Evolutionary conservation across 257 asterid genomes (phyloP), one percentile per base, ranked within the genome.

Genomic region (Nyctanthes arbortristis): DNA sequence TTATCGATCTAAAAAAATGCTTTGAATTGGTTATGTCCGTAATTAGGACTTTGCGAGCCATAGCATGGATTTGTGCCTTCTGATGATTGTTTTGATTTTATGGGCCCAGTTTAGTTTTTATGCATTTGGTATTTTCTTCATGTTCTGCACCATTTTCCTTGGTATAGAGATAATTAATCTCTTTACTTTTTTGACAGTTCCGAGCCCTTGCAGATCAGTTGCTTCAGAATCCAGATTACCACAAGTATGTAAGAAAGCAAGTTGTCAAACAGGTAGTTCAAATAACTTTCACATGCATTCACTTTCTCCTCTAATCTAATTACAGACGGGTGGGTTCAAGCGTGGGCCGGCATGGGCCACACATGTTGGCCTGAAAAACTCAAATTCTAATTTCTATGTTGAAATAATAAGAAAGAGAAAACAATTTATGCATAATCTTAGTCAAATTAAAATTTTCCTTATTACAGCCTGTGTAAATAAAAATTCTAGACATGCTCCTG

Each of bases 121-220:
- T n/a, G n/a, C n/a, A n/a, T n/a, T n/a, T n/a, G n/a, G n/a, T n/a
- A n/a, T n/a, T n/a, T n/a, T n/a, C 20, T 49, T 47, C 27, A 16
- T 6, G 25, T 47, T 47, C 25, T 47, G 7, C 27, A 47, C 14
- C 25, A 7, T 25, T 47, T 25, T 18, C 56, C 56, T 18, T 49
- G 58, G 29, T 49, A 49, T 20, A 32, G 47, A 30, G 12, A 13
- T 84, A 65, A 49, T 67, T 72, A 61, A 67, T 66, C 72, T 66
- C 49, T 49, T 40, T 20, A 39, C 39, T 63, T 57, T 59, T 54
- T 65, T 73, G 66, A 62, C 93, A 93, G 98, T 93, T 93, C 67
- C 92, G 98, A 72, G 97, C 97, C 83, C 82, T 93, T 67, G 86
- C 98, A 24, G 98, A 93, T 80, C 97, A 93, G 85, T 82, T 93